Evolutionary conservation across 371 early-diverging fungal species (phyloP).

Genomic region (Rhizomucor pusillus): DNA sequence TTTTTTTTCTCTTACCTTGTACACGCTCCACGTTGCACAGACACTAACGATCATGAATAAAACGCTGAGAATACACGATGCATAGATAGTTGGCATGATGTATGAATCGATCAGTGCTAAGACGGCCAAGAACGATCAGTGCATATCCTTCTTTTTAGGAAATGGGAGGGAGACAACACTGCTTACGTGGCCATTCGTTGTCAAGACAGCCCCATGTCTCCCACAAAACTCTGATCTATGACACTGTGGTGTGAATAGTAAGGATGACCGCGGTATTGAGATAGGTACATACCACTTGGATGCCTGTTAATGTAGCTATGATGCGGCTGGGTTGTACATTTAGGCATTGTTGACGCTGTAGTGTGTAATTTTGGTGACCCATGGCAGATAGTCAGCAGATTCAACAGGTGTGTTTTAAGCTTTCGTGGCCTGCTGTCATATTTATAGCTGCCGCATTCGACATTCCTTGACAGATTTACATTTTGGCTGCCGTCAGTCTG

Average conservation of each 20-base stretch:
- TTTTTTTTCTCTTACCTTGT: slow-evolving; percentile 11
- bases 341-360: too few species aligned
- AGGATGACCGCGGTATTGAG: too few species aligned
- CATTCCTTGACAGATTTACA: too few species aligned
- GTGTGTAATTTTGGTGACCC: too few species aligned
- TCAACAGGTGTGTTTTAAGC: too few species aligned
- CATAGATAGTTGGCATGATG: slow-evolving; percentile 23
- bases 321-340: too few species aligned
- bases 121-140: not conserved
- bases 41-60: slow-evolving; percentile 15
- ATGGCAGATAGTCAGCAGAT: too few species aligned
- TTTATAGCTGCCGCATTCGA: too few species aligned
- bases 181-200: slow-evolving; percentile 21
- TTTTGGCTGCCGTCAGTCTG: too few species aligned
- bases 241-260: not conserved
- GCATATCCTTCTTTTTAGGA: not conserved
- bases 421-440: too few species aligned
- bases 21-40: slow-evolving; percentile 21
- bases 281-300: slow-evolving; percentile 16
- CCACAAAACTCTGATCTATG: slow-evolving; percentile 23
- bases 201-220: slow-evolving; percentile 25
- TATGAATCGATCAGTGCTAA: slow-evolving; percentile 14
- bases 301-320: slow-evolving; percentile 12
- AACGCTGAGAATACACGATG: slow-evolving; percentile 18
- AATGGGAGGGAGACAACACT: not conserved